Evolutionary conservation across 176 grass and related monocot species (phyloP), one percentile per base, ranked within the genome.

Genomic region (Ensete ventricosum): DNA sequence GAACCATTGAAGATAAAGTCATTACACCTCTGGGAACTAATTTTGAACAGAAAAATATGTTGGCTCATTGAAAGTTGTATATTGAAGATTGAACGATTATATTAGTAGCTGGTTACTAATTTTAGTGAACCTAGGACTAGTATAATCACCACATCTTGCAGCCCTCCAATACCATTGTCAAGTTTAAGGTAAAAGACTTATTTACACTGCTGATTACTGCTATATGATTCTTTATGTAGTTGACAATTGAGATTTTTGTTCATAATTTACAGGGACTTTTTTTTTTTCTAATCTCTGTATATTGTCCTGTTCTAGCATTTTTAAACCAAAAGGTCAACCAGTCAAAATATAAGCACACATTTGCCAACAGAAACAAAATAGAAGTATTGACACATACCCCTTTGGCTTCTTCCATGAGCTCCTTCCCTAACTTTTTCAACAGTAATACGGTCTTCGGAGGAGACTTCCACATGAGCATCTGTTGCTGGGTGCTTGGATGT

Each of bases 391-490:
- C 4, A 60, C 64, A 19, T 81, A 94, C 95, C 95, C 91, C 95
- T 87, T 94, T 99, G 79, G 95, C 90, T 83, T 99, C 84, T 87
- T 99, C 90, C 90, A 99, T 91, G 70, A 99, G 95, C 81, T 89
- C 88, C 5, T 91, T 75, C 10, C 95, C 95, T 82, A 99, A 87
- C 82, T 99, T 99, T 66, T 99, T 99, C 57, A 99, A 70, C 53
- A 99, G 78, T 76, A 99, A 82, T 64, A 91, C 90, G 34, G 90
- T 99, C 81, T 94, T 99, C 67, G 95, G 95, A 78, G 95, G 84
- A 87, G 90, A 85, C 77, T 99, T 99, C 95, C 95, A 99, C 90
- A 99, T 99, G 71, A 99, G 88, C 95, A 99, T 99, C 70, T 99
- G 95, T 81, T 94, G 90, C 26, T 99, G 95, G 66, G 95, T 94